These are phyloP conservation scores for Aureobasidium leucospermi DNA, from an alignment of 2,329 filamentous ascomycete genomes.

Conservation along the genomic window DNA sequence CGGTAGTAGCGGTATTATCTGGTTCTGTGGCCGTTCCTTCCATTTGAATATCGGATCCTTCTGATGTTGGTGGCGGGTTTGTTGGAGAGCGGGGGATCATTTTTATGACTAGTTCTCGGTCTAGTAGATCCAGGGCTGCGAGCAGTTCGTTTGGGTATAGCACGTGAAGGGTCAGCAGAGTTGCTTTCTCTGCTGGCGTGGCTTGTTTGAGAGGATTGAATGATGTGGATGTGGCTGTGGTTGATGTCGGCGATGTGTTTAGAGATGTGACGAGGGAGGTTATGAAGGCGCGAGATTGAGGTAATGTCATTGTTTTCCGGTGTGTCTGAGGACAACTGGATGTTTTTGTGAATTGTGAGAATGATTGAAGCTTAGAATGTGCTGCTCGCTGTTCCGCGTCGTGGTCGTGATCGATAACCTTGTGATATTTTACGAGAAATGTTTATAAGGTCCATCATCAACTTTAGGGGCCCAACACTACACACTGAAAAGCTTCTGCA, in stretches of 20 bases:
- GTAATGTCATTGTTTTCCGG: background rate
- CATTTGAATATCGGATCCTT: no score
- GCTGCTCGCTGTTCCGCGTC: no score
- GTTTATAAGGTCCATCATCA: no score
- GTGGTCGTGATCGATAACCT: no score
- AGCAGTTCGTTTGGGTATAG: conserved; percentile 75
- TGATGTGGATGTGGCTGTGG: conserved; percentile 14
- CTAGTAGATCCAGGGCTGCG: conserved; percentile 79
- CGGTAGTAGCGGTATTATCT: background rate
- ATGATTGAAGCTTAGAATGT: background rate
- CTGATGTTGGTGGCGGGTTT: background rate
- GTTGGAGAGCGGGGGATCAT: conserved; percentile 19
- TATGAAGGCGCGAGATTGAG: conserved; percentile 18
- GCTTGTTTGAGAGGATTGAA: conserved; percentile 36
- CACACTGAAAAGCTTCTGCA: no score
- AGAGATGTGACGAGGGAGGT: conserved; percentile 23
- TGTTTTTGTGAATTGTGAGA: background rate
- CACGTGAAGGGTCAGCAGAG: conserved; percentile 75
- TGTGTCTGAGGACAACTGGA: background rate
- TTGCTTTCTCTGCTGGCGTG: conserved; percentile 27
- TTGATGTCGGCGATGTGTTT: background rate
- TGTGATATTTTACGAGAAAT: no score
- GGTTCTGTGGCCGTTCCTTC: background rate
- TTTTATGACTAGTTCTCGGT: conserved; percentile 63
- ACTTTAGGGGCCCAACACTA: no score